Conservation (phyloP, 1,139 yeast species). For the Yamadazyma aaseri region DNA sequence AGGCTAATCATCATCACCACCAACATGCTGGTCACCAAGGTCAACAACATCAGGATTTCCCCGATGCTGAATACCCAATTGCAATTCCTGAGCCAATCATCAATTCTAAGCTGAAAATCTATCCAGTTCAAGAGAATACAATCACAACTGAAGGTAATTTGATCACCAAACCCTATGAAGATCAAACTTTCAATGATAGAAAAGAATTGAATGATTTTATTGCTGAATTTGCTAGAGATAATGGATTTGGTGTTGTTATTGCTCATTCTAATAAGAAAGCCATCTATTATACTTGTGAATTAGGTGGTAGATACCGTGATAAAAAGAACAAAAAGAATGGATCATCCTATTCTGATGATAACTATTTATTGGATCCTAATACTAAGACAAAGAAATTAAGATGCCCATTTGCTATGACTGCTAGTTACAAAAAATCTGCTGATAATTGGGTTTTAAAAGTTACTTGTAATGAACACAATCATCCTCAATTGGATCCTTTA, state of each 20-base stretch:
- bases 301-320: slow-evolving; percentile 58
- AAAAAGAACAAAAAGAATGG: slow-evolving; percentile 40
- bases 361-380: slow-evolving; percentile 41
- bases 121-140: slow-evolving; percentile 48
- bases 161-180: slow-evolving; percentile 56
- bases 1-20: slow-evolving; percentile 8
- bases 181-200: slow-evolving; percentile 50
- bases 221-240: slow-evolving; percentile 55
- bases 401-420: slow-evolving; percentile 61
- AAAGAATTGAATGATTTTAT: slow-evolving; percentile 55
- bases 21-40: slow-evolving; percentile 12
- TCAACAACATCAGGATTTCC: slow-evolving; percentile 18
- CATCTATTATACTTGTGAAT: slow-evolving; percentile 60
- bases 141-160: slow-evolving; percentile 51
- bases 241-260: slow-evolving; percentile 60
- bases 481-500: slow-evolving; percentile 57
- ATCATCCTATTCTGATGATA: slow-evolving; percentile 30
- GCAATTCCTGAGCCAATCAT: slow-evolving; percentile 51
- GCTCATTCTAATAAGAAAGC: slow-evolving; percentile 61
- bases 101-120: slow-evolving; percentile 45
- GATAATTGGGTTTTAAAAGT: slow-evolving; percentile 55
- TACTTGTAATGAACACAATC: slow-evolving; percentile 58
- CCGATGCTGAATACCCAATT: slow-evolving; percentile 43
- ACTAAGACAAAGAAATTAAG: slow-evolving; percentile 53
- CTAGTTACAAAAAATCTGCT: slow-evolving; percentile 49